phyloP scores from a whole-genome alignment of 192 early-diverging fungal genomes.

The Coemansia sp. region DNA sequence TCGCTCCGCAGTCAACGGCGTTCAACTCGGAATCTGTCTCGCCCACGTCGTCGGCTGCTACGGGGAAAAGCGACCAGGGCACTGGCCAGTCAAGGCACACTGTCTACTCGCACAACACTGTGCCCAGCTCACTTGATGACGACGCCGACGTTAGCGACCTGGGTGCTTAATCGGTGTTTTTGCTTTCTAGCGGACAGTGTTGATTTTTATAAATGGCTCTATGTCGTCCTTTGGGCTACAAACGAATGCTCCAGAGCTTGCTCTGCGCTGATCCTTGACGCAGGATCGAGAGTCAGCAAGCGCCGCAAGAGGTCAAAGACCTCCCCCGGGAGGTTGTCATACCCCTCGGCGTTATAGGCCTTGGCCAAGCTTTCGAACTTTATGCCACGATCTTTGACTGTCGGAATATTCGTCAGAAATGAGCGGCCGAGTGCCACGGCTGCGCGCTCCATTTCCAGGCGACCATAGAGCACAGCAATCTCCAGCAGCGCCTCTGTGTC shows the following conservation, averaged over 20 bases:
- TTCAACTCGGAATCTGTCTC: not conserved
- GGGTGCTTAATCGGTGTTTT: not conserved
- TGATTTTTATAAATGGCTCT: not conserved
- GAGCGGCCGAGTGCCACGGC: conserved; percentile 59
- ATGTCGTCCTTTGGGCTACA: not conserved
- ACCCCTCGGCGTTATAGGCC: conserved; percentile 48
- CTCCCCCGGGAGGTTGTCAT: conserved; percentile 37
- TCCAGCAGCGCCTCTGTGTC: conserved; percentile 86
- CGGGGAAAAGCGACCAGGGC: not conserved
- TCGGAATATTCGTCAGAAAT: conserved; percentile 47
- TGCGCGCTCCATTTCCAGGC: conserved; percentile 67
- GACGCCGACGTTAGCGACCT: conserved; percentile 26
- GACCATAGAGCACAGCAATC: conserved; percentile 76
- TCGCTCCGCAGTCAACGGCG: conserved; percentile 8
- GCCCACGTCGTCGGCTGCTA: not conserved
- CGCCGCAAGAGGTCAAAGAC: conserved; percentile 62
- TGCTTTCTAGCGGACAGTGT: not conserved
- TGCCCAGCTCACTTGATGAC: conserved; percentile 5
- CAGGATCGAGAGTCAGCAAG: conserved; percentile 60
- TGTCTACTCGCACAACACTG: conserved; percentile 46
- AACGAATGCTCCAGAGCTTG: conserved; percentile 81
- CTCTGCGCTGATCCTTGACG: conserved; percentile 66
- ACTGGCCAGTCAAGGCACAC: conserved; percentile 40
- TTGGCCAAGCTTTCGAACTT: conserved; percentile 50
- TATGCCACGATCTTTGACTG: conserved; percentile 49